Percentiles rank a stretch among this genome's conserved stretches.
Evolutionary conservation across 257 asterid genomes (phyloP).

Genomic region (Parsonsia alboflavescens): DNA sequence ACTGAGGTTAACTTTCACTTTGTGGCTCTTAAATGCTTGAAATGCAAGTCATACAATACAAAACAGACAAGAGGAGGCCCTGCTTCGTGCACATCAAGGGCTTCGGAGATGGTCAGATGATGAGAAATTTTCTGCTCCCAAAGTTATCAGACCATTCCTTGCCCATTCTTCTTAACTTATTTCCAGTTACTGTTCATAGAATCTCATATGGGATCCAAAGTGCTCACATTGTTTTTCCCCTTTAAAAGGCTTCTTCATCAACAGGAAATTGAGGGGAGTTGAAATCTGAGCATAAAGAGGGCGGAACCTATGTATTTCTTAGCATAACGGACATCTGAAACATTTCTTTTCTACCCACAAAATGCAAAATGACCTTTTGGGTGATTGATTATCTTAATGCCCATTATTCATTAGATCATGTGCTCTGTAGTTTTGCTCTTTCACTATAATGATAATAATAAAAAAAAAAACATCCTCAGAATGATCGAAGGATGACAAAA

Average conservation of each 20-base stretch:
- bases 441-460: too few species aligned
- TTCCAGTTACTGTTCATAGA: neutral
- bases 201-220: neutral
- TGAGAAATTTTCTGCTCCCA: neutral
- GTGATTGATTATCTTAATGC: neutral
- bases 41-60: conserved; percentile 64
- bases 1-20: conserved; percentile 56
- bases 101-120: conserved; percentile 31
- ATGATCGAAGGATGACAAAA: neutral
- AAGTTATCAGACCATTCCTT: too few species aligned
- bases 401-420: neutral
- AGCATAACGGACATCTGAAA: neutral
- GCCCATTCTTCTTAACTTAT: neutral
- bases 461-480: neutral
- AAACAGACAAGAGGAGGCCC: conserved; percentile 49
- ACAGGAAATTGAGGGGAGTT: neutral
- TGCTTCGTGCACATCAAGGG: conserved; percentile 33
- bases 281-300: neutral
- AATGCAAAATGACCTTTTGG: neutral
- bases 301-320: neutral
- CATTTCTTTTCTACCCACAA: neutral
- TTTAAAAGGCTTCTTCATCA: neutral
- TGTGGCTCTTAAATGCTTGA: conserved; percentile 49
- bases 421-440: neutral
- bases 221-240: neutral